These are phyloP conservation scores for Tetrapisispora phaffii DNA, from an alignment of 805 yeast species.

Conservation along the genomic window DNA sequence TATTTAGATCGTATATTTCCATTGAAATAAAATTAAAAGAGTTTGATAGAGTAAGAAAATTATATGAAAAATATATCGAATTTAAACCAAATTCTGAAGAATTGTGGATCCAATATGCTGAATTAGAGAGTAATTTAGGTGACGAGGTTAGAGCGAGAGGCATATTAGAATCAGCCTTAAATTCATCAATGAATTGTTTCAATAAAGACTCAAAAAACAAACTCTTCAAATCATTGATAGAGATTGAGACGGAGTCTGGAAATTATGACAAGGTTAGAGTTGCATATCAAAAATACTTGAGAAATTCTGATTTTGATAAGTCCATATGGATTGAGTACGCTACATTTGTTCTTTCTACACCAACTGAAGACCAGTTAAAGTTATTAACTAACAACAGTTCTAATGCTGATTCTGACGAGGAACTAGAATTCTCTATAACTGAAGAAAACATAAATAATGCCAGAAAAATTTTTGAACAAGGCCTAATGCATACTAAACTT, in stretches of 20 bases:
- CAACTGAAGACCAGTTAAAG: conserved; percentile 34
- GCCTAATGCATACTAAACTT: conserved; percentile 36
- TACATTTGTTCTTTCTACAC: conserved; percentile 57
- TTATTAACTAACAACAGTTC: conserved; percentile 7
- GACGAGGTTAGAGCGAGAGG: conserved; percentile 63
- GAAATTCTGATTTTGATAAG: conserved; percentile 26
- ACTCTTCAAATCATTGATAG: conserved; percentile 39
- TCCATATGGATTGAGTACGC: conserved; percentile 58
- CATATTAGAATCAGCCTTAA: conserved; percentile 44
- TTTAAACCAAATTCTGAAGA: conserved; percentile 14
- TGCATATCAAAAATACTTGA: conserved; percentile 36
- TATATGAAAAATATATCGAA: conserved; percentile 51
- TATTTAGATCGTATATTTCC: conserved; percentile 55
- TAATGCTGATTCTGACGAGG: conserved; percentile 23
- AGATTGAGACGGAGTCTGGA: conserved; percentile 50
- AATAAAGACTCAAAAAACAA: conserved; percentile 7
- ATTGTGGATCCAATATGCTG: conserved; percentile 57
- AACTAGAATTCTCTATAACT: conserved; percentile 39
- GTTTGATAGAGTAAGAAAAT: conserved; percentile 65
- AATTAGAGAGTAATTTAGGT: conserved; percentile 55
- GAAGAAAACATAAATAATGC: conserved; percentile 43
- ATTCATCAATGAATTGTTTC: conserved; percentile 17
- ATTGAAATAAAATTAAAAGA: conserved; percentile 63
- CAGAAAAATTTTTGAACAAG: conserved; percentile 48
- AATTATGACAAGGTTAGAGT: conserved; percentile 47